Base-by-base conservation (phyloP, 768 basidiomycete species). In the Mycena indigotica region DNA sequence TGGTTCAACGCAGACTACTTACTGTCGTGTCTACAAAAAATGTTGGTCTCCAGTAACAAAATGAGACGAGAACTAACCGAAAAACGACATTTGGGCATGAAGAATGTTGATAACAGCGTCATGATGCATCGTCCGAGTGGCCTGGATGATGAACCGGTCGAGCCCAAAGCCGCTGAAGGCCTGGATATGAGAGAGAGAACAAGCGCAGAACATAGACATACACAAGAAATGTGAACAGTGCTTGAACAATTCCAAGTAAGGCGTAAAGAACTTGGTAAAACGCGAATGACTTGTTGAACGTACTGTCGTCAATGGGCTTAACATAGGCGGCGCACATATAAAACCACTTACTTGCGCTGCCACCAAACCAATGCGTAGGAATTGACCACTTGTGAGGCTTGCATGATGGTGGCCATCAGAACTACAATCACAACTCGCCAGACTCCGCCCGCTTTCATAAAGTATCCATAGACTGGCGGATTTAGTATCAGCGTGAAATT, bases 321-420 rank as follows among this genome's bases (percentile, higher is more conserved):
- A n/a, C n/a, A n/a, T n/a, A n/a, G n/a, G n/a, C n/a, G n/a, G n/a
- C n/a, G n/a, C n/a, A n/a, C n/a, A 23, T 44, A 55, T 23, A 28
- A 28, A 25, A 29, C 52, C 40, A 38, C 28, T 19, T 1, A 84
- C 83, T 86, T 78, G 45, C 73, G 77, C 66, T 89, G 80, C 88
- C 88, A 88, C 83, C 84, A 89, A 15, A 88, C 84, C 4, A 91
- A 72, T 44, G 82, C 82, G 60, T 89, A 88, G 53, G 82, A 80
- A 57, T 84, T 87, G 60, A 86, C 69, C 35, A 87, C 80, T 63
- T 80, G 77, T 50, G 78, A 80, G 26, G 75, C 80, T 73, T 87
- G 87, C 85, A 88, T 86, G 19, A 86, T 57, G 8, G 82, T 4
- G 38, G 81, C 77, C 28, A 76, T 72, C 1, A 84, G 32, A 2